Conservation (phyloP, 2,329 filamentous ascomycete species). For the Alternaria ethzedia region DNA sequence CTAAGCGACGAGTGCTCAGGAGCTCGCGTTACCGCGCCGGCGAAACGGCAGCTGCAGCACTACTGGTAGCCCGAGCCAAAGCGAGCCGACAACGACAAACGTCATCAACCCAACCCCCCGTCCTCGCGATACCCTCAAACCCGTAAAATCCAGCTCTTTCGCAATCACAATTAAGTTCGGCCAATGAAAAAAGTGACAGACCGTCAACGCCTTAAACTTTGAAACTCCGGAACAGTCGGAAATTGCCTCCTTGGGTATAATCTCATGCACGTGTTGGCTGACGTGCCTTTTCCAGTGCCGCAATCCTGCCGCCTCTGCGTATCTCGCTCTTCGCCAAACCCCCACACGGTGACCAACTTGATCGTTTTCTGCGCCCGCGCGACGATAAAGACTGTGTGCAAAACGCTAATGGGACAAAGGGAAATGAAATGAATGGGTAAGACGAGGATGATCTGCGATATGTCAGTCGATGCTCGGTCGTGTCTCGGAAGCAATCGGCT, state of each 20-base stretch:
- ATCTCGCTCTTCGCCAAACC: neutral
- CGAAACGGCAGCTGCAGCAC: neutral
- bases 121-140: constrained; percentile 19
- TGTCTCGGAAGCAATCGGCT: constrained; percentile 3
- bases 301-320: constrained; percentile 1
- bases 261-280: constrained; percentile 17
- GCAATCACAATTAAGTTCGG: constrained; percentile 9
- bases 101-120: constrained; percentile 9
- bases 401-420: constrained; percentile 7
- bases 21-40: neutral
- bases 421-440: constrained; percentile 12
- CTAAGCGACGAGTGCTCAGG: neutral
- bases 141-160: constrained; percentile 12
- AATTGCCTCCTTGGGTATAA: constrained; percentile 24
- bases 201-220: constrained; percentile 11
- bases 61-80: neutral
- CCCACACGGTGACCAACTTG: constrained; percentile 8
- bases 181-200: constrained; percentile 13
- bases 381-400: constrained; percentile 10
- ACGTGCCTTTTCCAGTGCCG: constrained; percentile 1
- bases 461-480: constrained; percentile 11
- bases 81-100: neutral
- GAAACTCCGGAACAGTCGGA: constrained; percentile 20
- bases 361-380: constrained; percentile 22
- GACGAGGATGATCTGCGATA: constrained; percentile 12